Evolutionary conservation across 345 rosid species (phyloP).

Genomic region (Lepidium sativum): DNA sequence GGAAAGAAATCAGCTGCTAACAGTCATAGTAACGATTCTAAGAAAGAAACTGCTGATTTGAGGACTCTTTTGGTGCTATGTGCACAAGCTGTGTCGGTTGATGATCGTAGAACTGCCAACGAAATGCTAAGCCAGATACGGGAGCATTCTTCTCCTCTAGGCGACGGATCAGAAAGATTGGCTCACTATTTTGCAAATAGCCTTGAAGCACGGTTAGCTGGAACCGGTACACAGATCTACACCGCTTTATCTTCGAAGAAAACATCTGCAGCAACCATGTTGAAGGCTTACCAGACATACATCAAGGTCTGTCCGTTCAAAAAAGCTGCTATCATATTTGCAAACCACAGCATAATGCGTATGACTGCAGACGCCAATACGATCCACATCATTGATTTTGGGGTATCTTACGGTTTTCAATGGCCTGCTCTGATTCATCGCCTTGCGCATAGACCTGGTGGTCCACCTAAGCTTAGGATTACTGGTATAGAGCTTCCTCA

Average conservation of each 20-base stretch:
- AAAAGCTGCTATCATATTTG: constrained; percentile 46
- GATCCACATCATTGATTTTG: constrained; percentile 75
- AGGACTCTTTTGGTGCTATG: constrained; percentile 62
- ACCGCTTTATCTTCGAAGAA: constrained; percentile 34
- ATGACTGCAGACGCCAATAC: constrained; percentile 39
- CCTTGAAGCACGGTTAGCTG: constrained; percentile 71
- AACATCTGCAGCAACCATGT: constrained; percentile 46
- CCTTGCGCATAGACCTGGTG: constrained; percentile 45
- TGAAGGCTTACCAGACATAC: constrained; percentile 56
- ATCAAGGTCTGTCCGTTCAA: constrained; percentile 52
- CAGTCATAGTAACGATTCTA: constrained; percentile 4
- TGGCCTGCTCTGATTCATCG: constrained; percentile 68
- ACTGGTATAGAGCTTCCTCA: constrained; percentile 85
- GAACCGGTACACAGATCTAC: constrained; percentile 48
- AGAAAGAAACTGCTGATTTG: constrained; percentile 55
- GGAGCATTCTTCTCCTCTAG: constrained; percentile 56
- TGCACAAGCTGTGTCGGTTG: constrained; percentile 67
- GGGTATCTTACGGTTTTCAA: constrained; percentile 71
- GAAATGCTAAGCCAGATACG: constrained; percentile 68
- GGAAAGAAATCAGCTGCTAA: constrained; percentile 31
- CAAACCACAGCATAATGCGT: constrained; percentile 42
- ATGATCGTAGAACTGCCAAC: constrained; percentile 55
- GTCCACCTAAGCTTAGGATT: constrained; percentile 73
- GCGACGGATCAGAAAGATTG: constrained; percentile 65
- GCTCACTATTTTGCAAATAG: constrained; percentile 76